Conservation (phyloP, 768 basidiomycete genomes). For the Dacryopinax primogenitus region DNA sequence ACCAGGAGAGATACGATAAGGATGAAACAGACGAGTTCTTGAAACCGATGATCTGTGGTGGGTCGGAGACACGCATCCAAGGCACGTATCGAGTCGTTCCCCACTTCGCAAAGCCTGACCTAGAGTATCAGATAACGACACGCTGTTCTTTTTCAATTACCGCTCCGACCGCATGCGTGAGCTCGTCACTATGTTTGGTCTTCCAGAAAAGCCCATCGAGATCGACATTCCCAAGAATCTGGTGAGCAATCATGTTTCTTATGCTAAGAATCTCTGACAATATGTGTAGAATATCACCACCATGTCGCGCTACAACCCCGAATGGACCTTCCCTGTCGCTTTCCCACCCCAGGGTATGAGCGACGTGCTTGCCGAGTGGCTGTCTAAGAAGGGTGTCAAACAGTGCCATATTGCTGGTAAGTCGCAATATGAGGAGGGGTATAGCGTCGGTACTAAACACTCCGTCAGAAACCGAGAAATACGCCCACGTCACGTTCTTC, state of each 20-base stretch:
- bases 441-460: background rate
- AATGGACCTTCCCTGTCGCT: conserved; percentile 78
- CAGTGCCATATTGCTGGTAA: conserved; percentile 80
- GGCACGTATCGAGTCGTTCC: conserved; percentile 32
- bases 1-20: conserved; percentile 64
- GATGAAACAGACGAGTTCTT: conserved; percentile 91
- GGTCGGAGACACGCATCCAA: conserved; percentile 65
- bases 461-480: conserved; percentile 79
- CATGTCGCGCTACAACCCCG: conserved; percentile 86
- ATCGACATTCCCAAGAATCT: conserved; percentile 67
- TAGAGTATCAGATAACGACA: conserved; percentile 52
- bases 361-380: conserved; percentile 89
- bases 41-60: conserved; percentile 83
- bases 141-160: conserved; percentile 94
- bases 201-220: conserved; percentile 73
- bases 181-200: conserved; percentile 66
- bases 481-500: conserved; percentile 95
- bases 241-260: conserved; percentile 33
- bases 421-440: conserved; percentile 14
- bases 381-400: conserved; percentile 60
- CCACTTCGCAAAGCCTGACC: background rate
- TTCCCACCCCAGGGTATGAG: conserved; percentile 93
- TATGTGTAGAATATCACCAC: conserved; percentile 61
- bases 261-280: background rate
- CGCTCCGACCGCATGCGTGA: conserved; percentile 94